Percentiles rank a stretch among this genome's conserved stretches.
These are phyloP conservation scores for Drosera spatulata DNA, from an alignment of 179 eudicot genomes.

Conservation along the genomic window DNA sequence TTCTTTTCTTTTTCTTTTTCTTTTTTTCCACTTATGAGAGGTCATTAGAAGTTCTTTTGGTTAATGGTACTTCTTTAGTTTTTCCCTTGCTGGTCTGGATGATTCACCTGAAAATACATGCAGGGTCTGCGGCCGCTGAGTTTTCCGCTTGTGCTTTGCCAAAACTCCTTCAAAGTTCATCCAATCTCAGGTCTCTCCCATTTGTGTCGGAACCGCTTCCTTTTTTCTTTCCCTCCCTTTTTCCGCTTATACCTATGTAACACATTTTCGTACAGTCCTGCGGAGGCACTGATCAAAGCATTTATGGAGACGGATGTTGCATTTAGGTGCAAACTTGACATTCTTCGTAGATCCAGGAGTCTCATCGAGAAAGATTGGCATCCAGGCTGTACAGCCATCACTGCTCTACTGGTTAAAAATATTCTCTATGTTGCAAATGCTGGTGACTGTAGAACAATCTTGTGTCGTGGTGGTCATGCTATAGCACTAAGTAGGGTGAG, in stretches of 20 bases:
- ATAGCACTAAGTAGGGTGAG: constrained; percentile 80
- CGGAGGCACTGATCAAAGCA: constrained; percentile 57
- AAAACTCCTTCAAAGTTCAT: constrained; percentile 35
- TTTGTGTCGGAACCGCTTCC: too few relatives aligned
- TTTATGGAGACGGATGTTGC: constrained; percentile 70
- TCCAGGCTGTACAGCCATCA: constrained; percentile 95
- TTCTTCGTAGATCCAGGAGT: constrained; percentile 44
- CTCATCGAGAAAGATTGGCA: constrained; percentile 66
- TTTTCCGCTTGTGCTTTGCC: constrained; percentile 86
- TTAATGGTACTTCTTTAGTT: too few relatives aligned
- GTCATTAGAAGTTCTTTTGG: too few relatives aligned
- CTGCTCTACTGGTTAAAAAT: constrained; percentile 55
- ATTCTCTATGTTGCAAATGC: constrained; percentile 85
- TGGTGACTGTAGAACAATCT: constrained; percentile 89
- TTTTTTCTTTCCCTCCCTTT: too few relatives aligned
- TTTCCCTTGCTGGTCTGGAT: constrained; percentile 4
- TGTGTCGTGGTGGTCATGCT: constrained; percentile 59
- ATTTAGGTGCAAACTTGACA: constrained; percentile 54
- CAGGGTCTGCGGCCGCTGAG: constrained; percentile 98
- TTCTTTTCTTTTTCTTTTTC: constrained; percentile 8
- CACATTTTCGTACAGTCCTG: constrained; percentile 34
- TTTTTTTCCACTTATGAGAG: too few relatives aligned
- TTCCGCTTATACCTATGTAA: too few relatives aligned
- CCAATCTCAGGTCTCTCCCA: constrained; percentile 34
- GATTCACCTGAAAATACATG: constrained; percentile 10